These are phyloP conservation scores for Phaseolus coccineus DNA, from an alignment of 331 rosid species.

Conservation along the genomic window DNA sequence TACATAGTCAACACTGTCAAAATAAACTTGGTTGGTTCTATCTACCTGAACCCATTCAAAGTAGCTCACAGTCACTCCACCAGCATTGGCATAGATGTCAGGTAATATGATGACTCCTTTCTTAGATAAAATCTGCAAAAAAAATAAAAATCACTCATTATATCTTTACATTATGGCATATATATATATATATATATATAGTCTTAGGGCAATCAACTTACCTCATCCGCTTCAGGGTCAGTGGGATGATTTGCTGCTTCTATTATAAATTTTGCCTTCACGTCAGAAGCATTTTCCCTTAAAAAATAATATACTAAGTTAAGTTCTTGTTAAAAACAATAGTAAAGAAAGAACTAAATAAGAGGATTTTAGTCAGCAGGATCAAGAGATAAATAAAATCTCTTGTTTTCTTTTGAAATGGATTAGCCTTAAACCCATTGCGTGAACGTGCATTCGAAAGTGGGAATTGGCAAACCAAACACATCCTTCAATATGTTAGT, in stretches of 20 bases:
- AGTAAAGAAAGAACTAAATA: constrained; percentile 39
- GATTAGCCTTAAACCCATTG: not conserved
- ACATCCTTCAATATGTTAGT: no score
- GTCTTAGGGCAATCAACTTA: constrained; percentile 17
- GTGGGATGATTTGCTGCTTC: constrained; percentile 98
- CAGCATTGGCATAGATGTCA: constrained; percentile 84
- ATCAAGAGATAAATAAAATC: constrained; percentile 22
- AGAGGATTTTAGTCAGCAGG: constrained; percentile 41
- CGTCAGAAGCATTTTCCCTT: constrained; percentile 87
- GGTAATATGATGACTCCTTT: constrained; percentile 82
- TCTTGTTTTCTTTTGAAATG: no score
- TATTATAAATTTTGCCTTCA: constrained; percentile 77
- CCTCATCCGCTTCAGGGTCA: constrained; percentile 96
- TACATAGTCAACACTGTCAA: no score
- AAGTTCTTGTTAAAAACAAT: constrained; percentile 41
- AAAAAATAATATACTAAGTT: constrained; percentile 25
- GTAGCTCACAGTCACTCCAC: constrained; percentile 93
- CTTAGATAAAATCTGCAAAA: constrained; percentile 73
- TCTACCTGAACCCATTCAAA: constrained; percentile 97
- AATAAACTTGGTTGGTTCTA: not conserved
- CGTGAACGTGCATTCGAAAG: not conserved
- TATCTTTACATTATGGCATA: not conserved
- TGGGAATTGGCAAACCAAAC: no score
- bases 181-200: not conserved
- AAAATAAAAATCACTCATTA: not conserved